Conservation (phyloP, 192 early-diverging fungal species). For the Backusella morwellensis region DNA sequence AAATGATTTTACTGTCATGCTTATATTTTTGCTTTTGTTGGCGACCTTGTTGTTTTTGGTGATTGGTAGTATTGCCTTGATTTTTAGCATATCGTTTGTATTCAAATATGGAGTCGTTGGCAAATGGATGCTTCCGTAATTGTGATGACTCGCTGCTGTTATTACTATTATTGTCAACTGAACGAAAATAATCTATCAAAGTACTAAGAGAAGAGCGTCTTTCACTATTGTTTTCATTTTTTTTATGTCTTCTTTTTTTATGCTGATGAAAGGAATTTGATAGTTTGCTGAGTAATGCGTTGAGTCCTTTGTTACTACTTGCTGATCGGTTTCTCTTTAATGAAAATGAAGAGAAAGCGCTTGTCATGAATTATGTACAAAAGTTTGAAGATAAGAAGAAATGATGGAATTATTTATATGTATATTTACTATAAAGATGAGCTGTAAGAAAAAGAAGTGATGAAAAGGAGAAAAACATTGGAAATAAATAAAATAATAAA, state of each 20-base stretch:
- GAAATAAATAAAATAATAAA: neutral
- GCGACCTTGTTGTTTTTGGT: neutral
- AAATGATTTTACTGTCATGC: neutral
- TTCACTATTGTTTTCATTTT: neutral
- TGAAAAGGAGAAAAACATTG: constrained; percentile 4
- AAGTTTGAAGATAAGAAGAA: neutral
- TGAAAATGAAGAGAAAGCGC: constrained; percentile 3
- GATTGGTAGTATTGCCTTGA: neutral
- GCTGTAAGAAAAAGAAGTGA: neutral
- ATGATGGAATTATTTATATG: constrained; percentile 1
- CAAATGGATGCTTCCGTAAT: neutral
- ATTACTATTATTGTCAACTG: neutral
- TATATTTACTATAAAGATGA: neutral
- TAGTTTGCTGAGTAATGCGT: constrained; percentile 10
- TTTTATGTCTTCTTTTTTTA: constrained; percentile 1
- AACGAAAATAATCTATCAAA: constrained; percentile 14
- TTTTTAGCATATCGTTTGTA: neutral
- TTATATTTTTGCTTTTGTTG: neutral
- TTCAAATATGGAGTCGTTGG: constrained; percentile 8
- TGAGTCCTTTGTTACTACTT: neutral
- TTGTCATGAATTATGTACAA: constrained; percentile 6
- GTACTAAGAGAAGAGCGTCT: neutral
- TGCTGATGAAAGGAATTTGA: constrained; percentile 3
- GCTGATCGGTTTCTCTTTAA: constrained; percentile 19
- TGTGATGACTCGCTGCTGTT: neutral